These are phyloP conservation scores for Botrytis porri DNA, from an alignment of 2,329 filamentous ascomycete species.

Conservation along the genomic window DNA sequence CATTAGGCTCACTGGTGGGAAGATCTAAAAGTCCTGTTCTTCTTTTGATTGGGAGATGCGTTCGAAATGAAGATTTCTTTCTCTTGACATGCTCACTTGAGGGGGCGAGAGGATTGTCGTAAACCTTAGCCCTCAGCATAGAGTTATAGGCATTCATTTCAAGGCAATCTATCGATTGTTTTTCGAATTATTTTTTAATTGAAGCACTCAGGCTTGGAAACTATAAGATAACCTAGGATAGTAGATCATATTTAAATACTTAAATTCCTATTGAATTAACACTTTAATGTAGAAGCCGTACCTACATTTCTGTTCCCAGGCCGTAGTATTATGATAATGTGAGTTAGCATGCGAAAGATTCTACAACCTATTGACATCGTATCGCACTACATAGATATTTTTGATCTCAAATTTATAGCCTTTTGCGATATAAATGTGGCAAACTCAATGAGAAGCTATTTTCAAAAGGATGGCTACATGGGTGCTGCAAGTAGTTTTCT, in stretches of 20 bases:
- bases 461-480: not conserved
- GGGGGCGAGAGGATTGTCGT: not conserved
- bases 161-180: rapidly evolving
- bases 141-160: not conserved
- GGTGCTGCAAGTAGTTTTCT: rapidly evolving
- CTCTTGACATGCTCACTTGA: not conserved
- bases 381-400: not conserved
- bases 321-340: not conserved
- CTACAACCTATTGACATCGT: not conserved
- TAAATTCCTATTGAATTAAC: rapidly evolving
- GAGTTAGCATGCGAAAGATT: not conserved
- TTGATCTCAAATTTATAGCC: rapidly evolving
- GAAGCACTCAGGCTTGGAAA: not conserved
- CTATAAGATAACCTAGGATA: rapidly evolving
- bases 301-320: rapidly evolving
- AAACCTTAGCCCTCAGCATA: not conserved
- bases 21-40: not conserved
- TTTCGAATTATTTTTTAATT: rapidly evolving
- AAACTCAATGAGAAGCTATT: not conserved
- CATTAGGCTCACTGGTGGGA: not conserved
- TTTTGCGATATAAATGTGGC: not conserved
- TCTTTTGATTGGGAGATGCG: rapidly evolving
- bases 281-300: not conserved
- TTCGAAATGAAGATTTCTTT: not conserved
- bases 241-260: not conserved